phyloP scores from a whole-genome alignment of 257 asterid genomes.

The Nicotiana benthamiana region DNA sequence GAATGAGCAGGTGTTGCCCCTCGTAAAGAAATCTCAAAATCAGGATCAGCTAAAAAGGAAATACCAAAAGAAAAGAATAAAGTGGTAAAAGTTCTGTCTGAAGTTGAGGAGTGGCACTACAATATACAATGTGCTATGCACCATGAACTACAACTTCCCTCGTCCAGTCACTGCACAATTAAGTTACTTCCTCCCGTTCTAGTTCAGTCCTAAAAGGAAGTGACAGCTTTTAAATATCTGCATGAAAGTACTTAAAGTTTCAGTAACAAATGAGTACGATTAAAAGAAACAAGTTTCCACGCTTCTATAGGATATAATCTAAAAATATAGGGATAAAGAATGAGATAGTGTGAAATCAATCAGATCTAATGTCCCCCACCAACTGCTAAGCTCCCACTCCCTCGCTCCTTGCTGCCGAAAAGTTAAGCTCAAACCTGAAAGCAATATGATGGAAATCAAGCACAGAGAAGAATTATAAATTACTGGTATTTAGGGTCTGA shows the following conservation, averaged over 20 bases:
- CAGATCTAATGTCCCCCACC: neutral
- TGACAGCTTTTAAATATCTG: slow-evolving; percentile 23
- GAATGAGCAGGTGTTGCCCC: neutral
- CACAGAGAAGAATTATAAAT: neutral
- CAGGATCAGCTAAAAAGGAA: slow-evolving; percentile 18
- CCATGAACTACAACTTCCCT: neutral
- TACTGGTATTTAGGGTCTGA: neutral
- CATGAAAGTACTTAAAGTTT: slow-evolving; percentile 14
- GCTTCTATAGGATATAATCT: neutral
- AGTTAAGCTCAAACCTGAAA: neutral
- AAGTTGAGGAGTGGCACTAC: neutral
- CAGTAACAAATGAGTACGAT: neutral
- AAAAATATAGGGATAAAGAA: neutral
- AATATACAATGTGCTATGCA: neutral
- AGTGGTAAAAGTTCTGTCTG: neutral
- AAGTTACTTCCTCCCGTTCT: slow-evolving; percentile 7
- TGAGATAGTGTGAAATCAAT: neutral
- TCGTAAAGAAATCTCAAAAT: slow-evolving; percentile 26
- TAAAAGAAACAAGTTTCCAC: neutral
- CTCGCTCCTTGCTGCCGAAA: neutral
- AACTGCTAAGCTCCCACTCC: neutral
- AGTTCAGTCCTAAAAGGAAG: slow-evolving; percentile 9
- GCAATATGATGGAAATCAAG: neutral
- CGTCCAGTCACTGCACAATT: neutral
- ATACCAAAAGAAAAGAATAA: slow-evolving; percentile 2